phyloP scores from a whole-genome alignment of 1,284 basidiomycete genomes.

The Salmacisia buchloeana region DNA sequence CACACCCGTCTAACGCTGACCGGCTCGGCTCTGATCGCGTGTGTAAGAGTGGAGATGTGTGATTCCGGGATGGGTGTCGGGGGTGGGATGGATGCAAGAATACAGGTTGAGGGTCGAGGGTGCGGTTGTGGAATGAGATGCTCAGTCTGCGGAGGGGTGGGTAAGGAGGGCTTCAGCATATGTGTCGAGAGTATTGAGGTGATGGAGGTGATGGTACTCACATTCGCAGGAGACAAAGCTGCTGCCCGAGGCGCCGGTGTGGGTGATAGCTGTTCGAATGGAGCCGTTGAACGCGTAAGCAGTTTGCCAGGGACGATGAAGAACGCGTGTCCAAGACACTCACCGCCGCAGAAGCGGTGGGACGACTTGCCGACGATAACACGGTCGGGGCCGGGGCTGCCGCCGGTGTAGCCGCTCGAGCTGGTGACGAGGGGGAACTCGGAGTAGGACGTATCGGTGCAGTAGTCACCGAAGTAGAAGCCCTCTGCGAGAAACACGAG shows the following conservation, averaged over 20 bases:
- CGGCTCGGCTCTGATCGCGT: no score
- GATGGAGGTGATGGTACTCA: not conserved
- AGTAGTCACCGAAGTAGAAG: constrained; percentile 36
- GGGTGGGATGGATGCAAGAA: not conserved
- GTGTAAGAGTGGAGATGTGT: no score
- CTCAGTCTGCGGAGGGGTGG: not conserved
- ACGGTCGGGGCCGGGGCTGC: constrained; percentile 36
- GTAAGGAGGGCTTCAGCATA: not conserved
- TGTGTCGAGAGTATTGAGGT: not conserved
- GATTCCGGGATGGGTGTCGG: not conserved
- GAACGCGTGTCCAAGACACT: no score
- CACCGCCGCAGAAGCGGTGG: constrained; percentile 26
- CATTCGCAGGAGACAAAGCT: constrained; percentile 32
- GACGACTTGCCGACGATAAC: constrained; percentile 25
- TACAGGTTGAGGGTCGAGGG: not conserved
- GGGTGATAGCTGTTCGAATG: constrained; percentile 21
- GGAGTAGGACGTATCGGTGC: constrained; percentile 19
- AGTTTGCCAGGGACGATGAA: no score
- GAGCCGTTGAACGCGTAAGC: not conserved
- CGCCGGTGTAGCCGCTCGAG: constrained; percentile 14
- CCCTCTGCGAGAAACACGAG: no score
- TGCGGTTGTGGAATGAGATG: not conserved
- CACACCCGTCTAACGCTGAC: no score
- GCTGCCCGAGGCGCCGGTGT: constrained; percentile 33
- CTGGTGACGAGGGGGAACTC: constrained; percentile 16